These are phyloP conservation scores for Lactarius akahatsu DNA, from an alignment of 768 basidiomycete genomes.

Conservation along the genomic window DNA sequence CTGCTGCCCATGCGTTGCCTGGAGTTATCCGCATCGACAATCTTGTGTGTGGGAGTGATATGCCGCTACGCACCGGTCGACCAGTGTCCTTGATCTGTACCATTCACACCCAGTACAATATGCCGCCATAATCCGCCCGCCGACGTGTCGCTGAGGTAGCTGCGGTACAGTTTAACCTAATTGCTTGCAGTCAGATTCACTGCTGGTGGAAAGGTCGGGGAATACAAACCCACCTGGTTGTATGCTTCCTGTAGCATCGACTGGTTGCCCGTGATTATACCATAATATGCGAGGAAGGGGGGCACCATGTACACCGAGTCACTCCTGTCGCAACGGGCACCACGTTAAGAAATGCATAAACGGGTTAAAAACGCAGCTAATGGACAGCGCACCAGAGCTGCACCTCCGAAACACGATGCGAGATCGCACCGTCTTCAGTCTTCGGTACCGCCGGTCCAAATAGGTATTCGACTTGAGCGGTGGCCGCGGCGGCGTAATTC, in stretches of 20 bases:
- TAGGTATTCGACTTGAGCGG: conserved; percentile 64
- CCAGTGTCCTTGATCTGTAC: conserved; percentile 72
- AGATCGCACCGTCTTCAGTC: conserved; percentile 76
- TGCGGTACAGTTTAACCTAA: conserved; percentile 63
- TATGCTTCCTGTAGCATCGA: conserved; percentile 63
- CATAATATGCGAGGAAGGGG: conserved; percentile 86
- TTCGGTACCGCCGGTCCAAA: conserved; percentile 51
- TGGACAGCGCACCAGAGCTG: conserved; percentile 63
- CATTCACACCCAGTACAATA: conserved; percentile 54
- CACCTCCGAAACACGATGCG: conserved; percentile 65
- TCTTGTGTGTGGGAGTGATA: not conserved
- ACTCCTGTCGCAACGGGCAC: conserved; percentile 46
- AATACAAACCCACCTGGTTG: conserved; percentile 44
- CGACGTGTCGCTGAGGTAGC: conserved; percentile 53
- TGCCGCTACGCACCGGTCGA: conserved; percentile 55
- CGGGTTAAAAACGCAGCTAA: not conserved
- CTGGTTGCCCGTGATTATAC: conserved; percentile 55
- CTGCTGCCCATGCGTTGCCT: conserved; percentile 91
- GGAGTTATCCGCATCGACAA: not conserved
- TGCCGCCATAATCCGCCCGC: conserved; percentile 73
- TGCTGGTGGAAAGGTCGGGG: not conserved
- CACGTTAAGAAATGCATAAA: not conserved
- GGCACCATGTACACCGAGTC: conserved; percentile 87
- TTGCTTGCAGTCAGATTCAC: not conserved
- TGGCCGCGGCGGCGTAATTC: conserved; percentile 63